Conservation (phyloP, 192 early-diverging fungal genomes). For the Phlyctochytrium arcticum region DNA sequence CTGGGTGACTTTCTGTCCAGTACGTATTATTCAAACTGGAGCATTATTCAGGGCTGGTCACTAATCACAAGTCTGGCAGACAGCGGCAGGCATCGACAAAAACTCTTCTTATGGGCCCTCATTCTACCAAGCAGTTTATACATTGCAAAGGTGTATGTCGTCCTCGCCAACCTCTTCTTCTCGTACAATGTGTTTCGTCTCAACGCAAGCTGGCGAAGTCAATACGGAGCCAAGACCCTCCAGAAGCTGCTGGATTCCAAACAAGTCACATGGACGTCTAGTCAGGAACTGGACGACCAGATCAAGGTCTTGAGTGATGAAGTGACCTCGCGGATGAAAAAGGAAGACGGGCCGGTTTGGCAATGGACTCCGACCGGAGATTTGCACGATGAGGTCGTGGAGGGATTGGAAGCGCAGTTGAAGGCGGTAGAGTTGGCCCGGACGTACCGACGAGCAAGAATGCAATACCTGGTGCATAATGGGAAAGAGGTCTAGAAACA, state of each 20-base stretch:
- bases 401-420: constrained; percentile 35
- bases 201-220: constrained; percentile 31
- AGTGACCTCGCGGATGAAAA: constrained; percentile 13
- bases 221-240: constrained; percentile 22
- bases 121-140: constrained; percentile 31
- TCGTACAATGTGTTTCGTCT: constrained; percentile 48
- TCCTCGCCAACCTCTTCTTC: constrained; percentile 41
- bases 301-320: constrained; percentile 13
- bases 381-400: constrained; percentile 47
- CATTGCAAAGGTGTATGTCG: constrained; percentile 37
- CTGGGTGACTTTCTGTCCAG: constrained; percentile 26
- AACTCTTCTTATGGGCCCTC: constrained; percentile 33
- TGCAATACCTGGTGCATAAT: constrained; percentile 33
- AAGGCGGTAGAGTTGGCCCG: constrained; percentile 34
- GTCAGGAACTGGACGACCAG: constrained; percentile 20
- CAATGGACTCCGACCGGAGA: constrained; percentile 29
- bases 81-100: constrained; percentile 14
- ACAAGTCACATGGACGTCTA: constrained; percentile 32
- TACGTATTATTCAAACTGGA: neutral
- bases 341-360: constrained; percentile 22
- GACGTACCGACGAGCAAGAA: constrained; percentile 35
- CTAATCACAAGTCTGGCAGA: constrained; percentile 1
- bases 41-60: neutral
- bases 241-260: constrained; percentile 30
- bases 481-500: constrained; percentile 8